Conservation (phyloP, 1,139 yeast species). For the Sugiyamaella paludigena region DNA sequence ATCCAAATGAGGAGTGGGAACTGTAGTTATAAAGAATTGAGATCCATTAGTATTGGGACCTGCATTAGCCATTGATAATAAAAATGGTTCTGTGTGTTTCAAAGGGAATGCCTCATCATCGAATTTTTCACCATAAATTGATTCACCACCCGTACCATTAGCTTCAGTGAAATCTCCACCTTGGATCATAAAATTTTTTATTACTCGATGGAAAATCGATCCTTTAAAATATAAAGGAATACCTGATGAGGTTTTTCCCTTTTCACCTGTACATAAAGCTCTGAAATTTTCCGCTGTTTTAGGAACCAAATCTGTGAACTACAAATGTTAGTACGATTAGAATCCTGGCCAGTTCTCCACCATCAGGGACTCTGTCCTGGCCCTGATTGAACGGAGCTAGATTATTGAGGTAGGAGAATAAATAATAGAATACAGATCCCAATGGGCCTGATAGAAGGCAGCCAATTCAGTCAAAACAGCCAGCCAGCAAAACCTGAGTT, state of each 20-base stretch:
- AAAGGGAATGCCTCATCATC: conserved; percentile 85
- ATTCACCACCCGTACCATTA: conserved; percentile 91
- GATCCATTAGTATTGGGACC: conserved; percentile 96
- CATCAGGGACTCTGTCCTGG: not conserved
- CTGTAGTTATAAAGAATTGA: conserved; percentile 84
- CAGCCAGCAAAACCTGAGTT: too few relatives aligned
- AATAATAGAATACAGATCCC: too few relatives aligned
- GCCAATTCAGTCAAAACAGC: too few relatives aligned
- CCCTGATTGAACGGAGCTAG: not conserved
- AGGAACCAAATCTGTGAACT: conserved; percentile 65
- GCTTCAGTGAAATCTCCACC: conserved; percentile 96
- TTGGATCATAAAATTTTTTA: conserved; percentile 47
- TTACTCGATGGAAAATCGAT: conserved; percentile 89
- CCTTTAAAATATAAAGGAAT: conserved; percentile 68
- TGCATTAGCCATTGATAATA: conserved; percentile 94
- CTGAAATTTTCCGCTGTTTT: conserved; percentile 92
- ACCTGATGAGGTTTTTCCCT: conserved; percentile 63
- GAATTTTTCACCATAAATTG: conserved; percentile 92
- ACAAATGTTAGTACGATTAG: conserved; percentile 1
- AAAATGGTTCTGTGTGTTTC: conserved; percentile 78
- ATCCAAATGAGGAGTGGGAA: conserved; percentile 78
- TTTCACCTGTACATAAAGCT: conserved; percentile 87
- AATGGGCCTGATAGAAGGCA: too few relatives aligned
- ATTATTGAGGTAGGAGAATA: too few relatives aligned
- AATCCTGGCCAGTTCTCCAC: not conserved